Percentiles rank a stretch among this genome's conserved stretches.
Evolutionary conservation across 2,329 filamentous ascomycete genomes (phyloP).

Genomic region (Geosmithia morbida): DNA sequence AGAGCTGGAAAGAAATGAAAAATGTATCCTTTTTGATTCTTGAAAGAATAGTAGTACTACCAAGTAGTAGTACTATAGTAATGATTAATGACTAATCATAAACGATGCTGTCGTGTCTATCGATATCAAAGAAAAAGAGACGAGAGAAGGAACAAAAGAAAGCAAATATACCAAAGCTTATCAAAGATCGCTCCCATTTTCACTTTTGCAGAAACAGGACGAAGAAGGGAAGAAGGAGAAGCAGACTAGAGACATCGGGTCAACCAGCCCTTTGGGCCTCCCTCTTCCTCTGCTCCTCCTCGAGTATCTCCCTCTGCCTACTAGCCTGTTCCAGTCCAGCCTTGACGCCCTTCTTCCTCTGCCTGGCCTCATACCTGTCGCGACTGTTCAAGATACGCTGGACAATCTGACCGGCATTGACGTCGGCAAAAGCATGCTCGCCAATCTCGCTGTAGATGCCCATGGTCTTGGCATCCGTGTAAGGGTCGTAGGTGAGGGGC

Average conservation of each 20-base stretch:
- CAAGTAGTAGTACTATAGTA: background rate
- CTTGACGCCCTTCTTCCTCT: conserved; percentile 83
- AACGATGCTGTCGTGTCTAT: background rate
- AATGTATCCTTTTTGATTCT: background rate
- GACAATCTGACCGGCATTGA: conserved; percentile 89
- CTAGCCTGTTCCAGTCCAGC: conserved; percentile 57
- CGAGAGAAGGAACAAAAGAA: background rate
- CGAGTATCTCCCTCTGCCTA: conserved; percentile 44
- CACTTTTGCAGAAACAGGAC: background rate
- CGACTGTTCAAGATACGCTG: conserved; percentile 77
- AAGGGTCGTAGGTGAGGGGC: conserved; percentile 65
- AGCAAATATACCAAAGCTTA: background rate
- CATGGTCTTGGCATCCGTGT: conserved; percentile 65
- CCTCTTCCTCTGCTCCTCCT: conserved; percentile 38
- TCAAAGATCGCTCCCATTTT: background rate
- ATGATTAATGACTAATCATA: background rate
- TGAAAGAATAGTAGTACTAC: background rate
- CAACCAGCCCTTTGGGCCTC: conserved; percentile 21
- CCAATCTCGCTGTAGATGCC: conserved; percentile 73
- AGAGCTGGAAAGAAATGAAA: too few relatives aligned
- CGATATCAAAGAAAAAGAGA: background rate
- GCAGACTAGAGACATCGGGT: background rate
- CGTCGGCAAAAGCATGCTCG: conserved; percentile 64
- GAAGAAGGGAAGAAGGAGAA: background rate
- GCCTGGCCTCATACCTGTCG: conserved; percentile 79